Base-by-base conservation (phyloP, 179 eudicot genomes). In the Pouteria campechiana region DNA sequence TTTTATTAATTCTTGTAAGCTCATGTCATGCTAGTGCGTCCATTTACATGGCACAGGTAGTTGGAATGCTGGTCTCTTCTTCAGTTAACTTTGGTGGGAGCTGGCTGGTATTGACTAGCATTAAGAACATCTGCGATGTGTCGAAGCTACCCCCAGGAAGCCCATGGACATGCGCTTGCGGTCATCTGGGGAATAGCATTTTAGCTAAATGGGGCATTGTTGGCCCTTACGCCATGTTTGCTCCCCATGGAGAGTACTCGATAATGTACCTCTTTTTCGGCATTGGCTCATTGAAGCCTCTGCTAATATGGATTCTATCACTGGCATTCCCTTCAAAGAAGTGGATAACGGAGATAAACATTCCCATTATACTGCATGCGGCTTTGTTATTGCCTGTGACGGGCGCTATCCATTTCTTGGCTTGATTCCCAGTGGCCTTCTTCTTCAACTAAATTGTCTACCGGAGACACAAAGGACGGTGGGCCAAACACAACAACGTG, bases 161-260 rank as follows among this genome's bases (percentile, higher is more conserved):
- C 56, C 99, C 99, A 3, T 92, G 99, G 99, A 87, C 96, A 9
- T 92, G 96, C 68, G 96, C 96, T n/a, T 82, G 87, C 51, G 86
- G 86, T 67, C 59, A 83, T 24, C 94, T 92, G 30, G 82, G 94
- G 6, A 86, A 86, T 19, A 96, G 87, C 53, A 80, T 94, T 5
- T 92, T 96, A 0, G 96, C 87, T 12, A 92, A 86, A n/a, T 92
- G 99, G 96, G 99, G 99, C 17, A 75, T 92, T 44, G 83, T 87
- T 31, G 99, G 99, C 10, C 99, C 99, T 3, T 31, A 35, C 14
- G 54, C 94, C 45, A 74, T 92, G 1, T 92, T 92, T 25, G 99
- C 96, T 5, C 69, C 78, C 0, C 83, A 88, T n/a, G 99, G 88
- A 22, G 35, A 82, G 53, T 92, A 92, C 74, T 54, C 94, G 51